phyloP scores from a whole-genome alignment of 2,329 filamentous ascomycete species.

The Claviceps paspali region DNA sequence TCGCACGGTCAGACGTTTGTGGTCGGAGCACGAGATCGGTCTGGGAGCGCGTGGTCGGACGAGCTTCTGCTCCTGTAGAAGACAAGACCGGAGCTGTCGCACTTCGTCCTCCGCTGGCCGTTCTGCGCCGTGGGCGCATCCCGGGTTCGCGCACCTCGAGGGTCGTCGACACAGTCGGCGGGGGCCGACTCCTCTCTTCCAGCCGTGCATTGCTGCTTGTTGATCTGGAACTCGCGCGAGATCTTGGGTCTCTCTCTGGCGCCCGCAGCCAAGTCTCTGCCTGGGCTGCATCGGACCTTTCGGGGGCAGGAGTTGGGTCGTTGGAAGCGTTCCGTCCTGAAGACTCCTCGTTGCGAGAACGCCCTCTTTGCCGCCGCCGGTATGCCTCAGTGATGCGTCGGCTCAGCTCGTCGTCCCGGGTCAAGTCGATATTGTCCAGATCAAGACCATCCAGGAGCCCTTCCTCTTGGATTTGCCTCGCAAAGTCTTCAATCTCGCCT shows the following conservation, averaged over 20 bases:
- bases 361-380: conserved; percentile 54
- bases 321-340: conserved; percentile 13
- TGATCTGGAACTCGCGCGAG: conserved; percentile 29
- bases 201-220: conserved; percentile 25
- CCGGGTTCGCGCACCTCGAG: conserved; percentile 18
- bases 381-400: conserved; percentile 85
- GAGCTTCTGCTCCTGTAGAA: conserved; percentile 24
- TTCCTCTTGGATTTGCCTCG: conserved; percentile 77
- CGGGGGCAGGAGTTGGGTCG: conserved; percentile 28
- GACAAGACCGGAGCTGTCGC: conserved; percentile 32
- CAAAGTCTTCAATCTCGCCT: conserved; percentile 77
- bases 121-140: conserved; percentile 27
- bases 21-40: conserved; percentile 42
- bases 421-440: conserved; percentile 69
- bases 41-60: conserved; percentile 44
- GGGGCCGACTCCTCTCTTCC: conserved; percentile 37
- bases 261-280: conserved; percentile 15
- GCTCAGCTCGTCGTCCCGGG: conserved; percentile 77
- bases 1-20: conserved; percentile 21
- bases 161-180: conserved; percentile 17
- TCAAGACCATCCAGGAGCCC: conserved; percentile 80
- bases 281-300: conserved; percentile 11
- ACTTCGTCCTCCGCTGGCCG: conserved; percentile 39
- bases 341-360: conserved; percentile 35
- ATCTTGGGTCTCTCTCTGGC: conserved; percentile 16